phyloP scores from a whole-genome alignment of 306 rosid genomes.

The Citrullus mucosospermus region DNA sequence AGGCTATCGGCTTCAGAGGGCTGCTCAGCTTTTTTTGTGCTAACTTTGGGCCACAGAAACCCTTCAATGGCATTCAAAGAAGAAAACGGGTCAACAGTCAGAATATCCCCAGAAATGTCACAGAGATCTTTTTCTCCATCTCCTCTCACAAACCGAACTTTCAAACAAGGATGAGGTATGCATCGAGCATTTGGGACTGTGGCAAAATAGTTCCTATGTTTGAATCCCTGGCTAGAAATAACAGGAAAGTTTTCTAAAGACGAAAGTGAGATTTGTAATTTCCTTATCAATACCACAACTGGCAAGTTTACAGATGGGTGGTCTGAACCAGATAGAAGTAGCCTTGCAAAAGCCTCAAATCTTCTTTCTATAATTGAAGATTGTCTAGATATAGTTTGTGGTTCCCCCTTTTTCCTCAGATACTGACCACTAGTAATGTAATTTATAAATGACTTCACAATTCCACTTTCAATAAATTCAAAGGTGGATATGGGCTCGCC shows the following conservation, averaged over 20 bases:
- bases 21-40: slow-evolving; percentile 16
- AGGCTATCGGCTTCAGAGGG: slow-evolving; percentile 25
- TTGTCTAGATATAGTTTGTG: slow-evolving; percentile 19
- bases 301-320: slow-evolving; percentile 33
- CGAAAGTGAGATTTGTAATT: slow-evolving; percentile 59
- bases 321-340: slow-evolving; percentile 35
- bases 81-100: slow-evolving; percentile 66
- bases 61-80: slow-evolving; percentile 59
- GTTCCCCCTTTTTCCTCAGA: slow-evolving; percentile 26
- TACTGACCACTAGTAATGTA: slow-evolving; percentile 55
- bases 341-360: slow-evolving; percentile 65
- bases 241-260: slow-evolving; percentile 86
- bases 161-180: slow-evolving; percentile 54
- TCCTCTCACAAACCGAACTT: slow-evolving; percentile 59
- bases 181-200: slow-evolving; percentile 50
- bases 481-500: slow-evolving; percentile 86
- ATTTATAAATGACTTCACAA: slow-evolving; percentile 58
- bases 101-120: slow-evolving; percentile 45
- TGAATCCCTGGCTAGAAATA: slow-evolving; percentile 45
- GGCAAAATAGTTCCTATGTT: slow-evolving; percentile 51
- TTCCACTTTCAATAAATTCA: slow-evolving; percentile 91
- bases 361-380: slow-evolving; percentile 46
- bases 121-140: slow-evolving; percentile 55
- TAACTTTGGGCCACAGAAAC: slow-evolving; percentile 69
- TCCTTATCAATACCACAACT: slow-evolving; percentile 40